Evolutionary conservation across 148 eudicot species (phyloP).

Genomic region (Amaranthus palmeri): DNA sequence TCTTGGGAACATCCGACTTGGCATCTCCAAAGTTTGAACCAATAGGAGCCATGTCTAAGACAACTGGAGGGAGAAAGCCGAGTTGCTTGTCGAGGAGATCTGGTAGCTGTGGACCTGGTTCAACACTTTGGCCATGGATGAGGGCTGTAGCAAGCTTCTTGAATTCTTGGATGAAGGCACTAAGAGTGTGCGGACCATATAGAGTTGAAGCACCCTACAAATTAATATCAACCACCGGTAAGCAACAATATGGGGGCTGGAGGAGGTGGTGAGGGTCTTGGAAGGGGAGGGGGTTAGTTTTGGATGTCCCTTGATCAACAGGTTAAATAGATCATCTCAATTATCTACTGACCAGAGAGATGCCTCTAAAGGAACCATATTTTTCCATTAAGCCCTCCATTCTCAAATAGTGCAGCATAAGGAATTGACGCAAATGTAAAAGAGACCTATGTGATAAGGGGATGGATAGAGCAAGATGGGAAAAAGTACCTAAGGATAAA

Average conservation of each 20-base stretch:
- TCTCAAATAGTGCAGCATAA: background rate
- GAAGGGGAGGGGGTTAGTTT: too few relatives aligned
- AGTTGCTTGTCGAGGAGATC: slow-evolving; percentile 79
- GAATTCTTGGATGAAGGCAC: slow-evolving; percentile 91
- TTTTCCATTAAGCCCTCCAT: background rate
- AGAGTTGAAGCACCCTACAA: slow-evolving; percentile 91
- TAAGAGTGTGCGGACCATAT: slow-evolving; percentile 86
- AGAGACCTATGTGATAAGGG: too few relatives aligned
- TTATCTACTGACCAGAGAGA: background rate
- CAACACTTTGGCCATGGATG: slow-evolving; percentile 36
- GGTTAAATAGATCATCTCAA: too few relatives aligned
- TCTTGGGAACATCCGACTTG: slow-evolving; percentile 48
- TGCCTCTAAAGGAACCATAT: background rate
- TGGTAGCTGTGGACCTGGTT: slow-evolving; percentile 81
- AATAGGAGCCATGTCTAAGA: slow-evolving; percentile 59
- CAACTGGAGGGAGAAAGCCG: slow-evolving; percentile 68
- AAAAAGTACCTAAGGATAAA: too few relatives aligned
- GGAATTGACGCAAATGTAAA: too few relatives aligned
- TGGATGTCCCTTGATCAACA: too few relatives aligned
- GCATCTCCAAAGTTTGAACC: slow-evolving; percentile 69
- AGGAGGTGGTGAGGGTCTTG: too few relatives aligned
- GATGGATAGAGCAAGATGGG: too few relatives aligned
- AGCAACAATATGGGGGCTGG: too few relatives aligned
- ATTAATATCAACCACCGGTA: slow-evolving; percentile 1
- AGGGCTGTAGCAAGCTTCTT: slow-evolving; percentile 69